Base-by-base conservation (phyloP, 208 protist species). In the Acanthamoeba triangularis region DNA sequence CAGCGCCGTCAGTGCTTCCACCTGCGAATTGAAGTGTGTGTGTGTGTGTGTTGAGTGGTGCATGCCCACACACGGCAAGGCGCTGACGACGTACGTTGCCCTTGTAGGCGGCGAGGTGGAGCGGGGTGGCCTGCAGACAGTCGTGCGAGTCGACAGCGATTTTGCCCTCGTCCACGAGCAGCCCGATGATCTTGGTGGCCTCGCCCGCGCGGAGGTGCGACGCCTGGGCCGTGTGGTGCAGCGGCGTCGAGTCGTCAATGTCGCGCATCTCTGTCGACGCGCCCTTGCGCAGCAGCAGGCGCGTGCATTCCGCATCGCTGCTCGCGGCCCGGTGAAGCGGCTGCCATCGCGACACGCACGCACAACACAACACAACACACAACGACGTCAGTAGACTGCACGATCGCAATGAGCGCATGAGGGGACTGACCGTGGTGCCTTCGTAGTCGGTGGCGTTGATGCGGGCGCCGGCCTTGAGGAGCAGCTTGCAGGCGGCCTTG, bases 381-480 rank as follows among this genome's bases (percentile, higher is more conserved):
- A n/a, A n/a, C n/a, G n/a, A n/a, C n/a, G n/a, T n/a, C n/a, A n/a
- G n/a, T 69, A 7, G 63, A 59, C 52, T 69, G 14, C 14, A 69
- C n/a, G n/a, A n/a, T n/a, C n/a, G n/a, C n/a, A n/a, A n/a, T n/a
- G n/a, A n/a, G n/a, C n/a, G n/a, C 6, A 23, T 23, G 28, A 69
- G 28, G n/a, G 63, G 6, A 10, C 72, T 11, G 5, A 82, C 72
- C 72, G 82, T 90, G 11, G 82, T 63, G 44, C 82, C 52, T 35
- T 90, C 82, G 52, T 90, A 90, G 35, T 90, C 82, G 16, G 82
- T 90, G 52, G 82, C 82, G 52, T 90, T 90, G 52, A 90, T 65
- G 28, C 54, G 44, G 7, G 82, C 82, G 20, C 82, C 82, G 82
- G 52, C 44, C 49, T 10, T 5, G 54, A 90, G 44, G 44, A 90